Evolutionary conservation across 139 green algal genomes (phyloP), one percentile per base, ranked within the genome.

Genomic region (Haematococcus lacustris): DNA sequence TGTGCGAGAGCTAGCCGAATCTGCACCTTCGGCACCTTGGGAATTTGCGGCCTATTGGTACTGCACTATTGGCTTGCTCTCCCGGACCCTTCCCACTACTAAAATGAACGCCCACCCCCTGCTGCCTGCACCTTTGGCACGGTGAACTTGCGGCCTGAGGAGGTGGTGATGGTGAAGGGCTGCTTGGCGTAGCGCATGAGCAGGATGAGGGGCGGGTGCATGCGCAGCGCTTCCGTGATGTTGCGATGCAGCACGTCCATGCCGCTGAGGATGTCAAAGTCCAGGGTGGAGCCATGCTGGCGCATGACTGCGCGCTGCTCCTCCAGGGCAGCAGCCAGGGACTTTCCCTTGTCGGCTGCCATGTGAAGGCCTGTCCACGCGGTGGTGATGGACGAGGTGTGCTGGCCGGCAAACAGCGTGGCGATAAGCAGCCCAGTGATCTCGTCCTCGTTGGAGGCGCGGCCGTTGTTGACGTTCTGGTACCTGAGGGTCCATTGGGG

Each of bases 401-500:
- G 95, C 87, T 98, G 95, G 28, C 95, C 95, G 21, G 92, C 95
- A 80, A 99, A 99, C 50, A 99, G 86, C n/a, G 88, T 85, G 4
- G 95, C 95, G 68, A 98, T 99, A 28, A 99, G 91, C 82, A 99
- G 85, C 33, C 95, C 95, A 21, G 89, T 87, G 68, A 98, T 96
- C 86, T 99, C 92, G 35, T 93, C 88, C 65, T 97, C 91, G 7
- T 79, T 98, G 30, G 91, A 80, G 39, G 68, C 47, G 2, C 92
- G 85, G 1, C 94, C 95, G 53, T 82, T 83, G 38, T 91, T 82
- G 37, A 90, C 84, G 57, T 93, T 86, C 68, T 90, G 85, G 76
- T 97, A 97, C 47, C 78, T 81, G 69, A 5, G 37, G 5, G 39
- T 68, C n/a, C n/a, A n/a, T n/a, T n/a, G n/a, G n/a, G n/a, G n/a